A percentile compares a stretch with the other conserved stretches of the same genome.
Evolutionary conservation across 176 grass and related monocot species (phyloP).

Genomic region (Aegilops speltoides): DNA sequence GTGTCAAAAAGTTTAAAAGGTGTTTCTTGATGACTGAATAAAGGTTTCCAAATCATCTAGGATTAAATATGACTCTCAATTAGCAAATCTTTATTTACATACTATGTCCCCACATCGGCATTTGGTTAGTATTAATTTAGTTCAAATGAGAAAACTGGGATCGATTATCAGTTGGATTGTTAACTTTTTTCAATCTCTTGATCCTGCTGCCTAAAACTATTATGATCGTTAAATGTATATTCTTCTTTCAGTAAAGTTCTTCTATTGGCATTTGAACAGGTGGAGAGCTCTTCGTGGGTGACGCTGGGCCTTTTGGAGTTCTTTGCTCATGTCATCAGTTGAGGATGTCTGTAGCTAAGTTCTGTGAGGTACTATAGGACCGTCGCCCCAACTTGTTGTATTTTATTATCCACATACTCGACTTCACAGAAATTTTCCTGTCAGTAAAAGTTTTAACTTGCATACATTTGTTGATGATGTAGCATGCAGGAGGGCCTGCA

Average conservation of each 20-base stretch:
- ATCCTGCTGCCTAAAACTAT: constrained; percentile 7
- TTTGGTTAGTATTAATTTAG: constrained; percentile 1
- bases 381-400: not conserved
- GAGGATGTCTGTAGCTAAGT: constrained; percentile 84
- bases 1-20: not conserved
- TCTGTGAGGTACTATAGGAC: constrained; percentile 74
- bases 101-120: not conserved
- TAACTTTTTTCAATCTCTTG: not conserved
- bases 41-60: not conserved
- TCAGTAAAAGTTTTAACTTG: constrained; percentile 26
- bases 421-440: not conserved
- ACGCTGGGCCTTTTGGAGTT: constrained; percentile 68
- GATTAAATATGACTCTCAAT: not conserved
- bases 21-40: not conserved
- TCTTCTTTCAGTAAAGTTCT: not conserved
- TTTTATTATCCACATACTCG: not conserved
- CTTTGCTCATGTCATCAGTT: constrained; percentile 71
- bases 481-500: constrained; percentile 76
- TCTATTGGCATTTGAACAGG: constrained; percentile 49
- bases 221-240: not conserved
- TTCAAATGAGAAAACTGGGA: constrained; percentile 25
- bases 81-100: not conserved
- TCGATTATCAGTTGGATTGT: not conserved
- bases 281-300: constrained; percentile 74
- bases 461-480: constrained; percentile 39